Percentiles rank a stretch among this genome's conserved stretches.
phyloP scores from a whole-genome alignment of 1,284 basidiomycete genomes.

The Moesziomyces globuligerus region DNA sequence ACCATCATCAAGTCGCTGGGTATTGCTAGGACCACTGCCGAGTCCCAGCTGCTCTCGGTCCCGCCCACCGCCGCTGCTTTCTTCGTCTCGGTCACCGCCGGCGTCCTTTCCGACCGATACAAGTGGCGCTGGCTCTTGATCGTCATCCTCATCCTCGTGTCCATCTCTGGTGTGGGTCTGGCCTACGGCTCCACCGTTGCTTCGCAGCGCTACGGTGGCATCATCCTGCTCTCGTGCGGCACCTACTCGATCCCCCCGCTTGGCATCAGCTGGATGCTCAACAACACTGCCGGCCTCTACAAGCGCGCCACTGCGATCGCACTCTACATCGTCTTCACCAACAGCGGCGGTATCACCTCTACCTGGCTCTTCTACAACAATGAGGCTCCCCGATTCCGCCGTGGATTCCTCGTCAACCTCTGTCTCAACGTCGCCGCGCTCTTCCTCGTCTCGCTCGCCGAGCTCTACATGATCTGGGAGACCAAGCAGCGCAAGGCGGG shows the following conservation, averaged over 20 bases:
- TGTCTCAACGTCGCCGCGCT: slow-evolving; percentile 38
- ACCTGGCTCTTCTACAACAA: slow-evolving; percentile 54
- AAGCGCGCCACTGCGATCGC: slow-evolving; percentile 58
- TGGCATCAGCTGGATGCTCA: slow-evolving; percentile 54
- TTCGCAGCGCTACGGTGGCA: slow-evolving; percentile 51
- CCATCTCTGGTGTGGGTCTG: slow-evolving; percentile 50
- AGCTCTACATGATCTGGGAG: slow-evolving; percentile 54
- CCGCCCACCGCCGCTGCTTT: slow-evolving; percentile 59
- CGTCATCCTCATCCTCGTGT: slow-evolving; percentile 37
- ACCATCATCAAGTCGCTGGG: slow-evolving; percentile 56
- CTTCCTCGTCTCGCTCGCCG: slow-evolving; percentile 39
- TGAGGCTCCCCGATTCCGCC: slow-evolving; percentile 44
- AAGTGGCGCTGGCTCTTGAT: slow-evolving; percentile 45
- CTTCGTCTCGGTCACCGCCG: slow-evolving; percentile 48
- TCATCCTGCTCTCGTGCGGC: slow-evolving; percentile 53
- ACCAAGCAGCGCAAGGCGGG: slow-evolving; percentile 40
- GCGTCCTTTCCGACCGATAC: slow-evolving; percentile 54
- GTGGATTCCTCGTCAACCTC: slow-evolving; percentile 56
- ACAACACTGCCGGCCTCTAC: slow-evolving; percentile 49
- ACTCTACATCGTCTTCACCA: slow-evolving; percentile 56
- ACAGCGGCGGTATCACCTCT: slow-evolving; percentile 51
- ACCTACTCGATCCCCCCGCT: slow-evolving; percentile 46
- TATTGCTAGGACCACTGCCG: slow-evolving; percentile 39
- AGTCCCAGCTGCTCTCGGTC: slow-evolving; percentile 57
- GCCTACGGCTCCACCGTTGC: slow-evolving; percentile 40